Percentiles rank a stretch among this genome's conserved stretches.
phyloP scores from a whole-genome alignment of 768 basidiomycete genomes.

The Cystofilobasidium macerans region DNA sequence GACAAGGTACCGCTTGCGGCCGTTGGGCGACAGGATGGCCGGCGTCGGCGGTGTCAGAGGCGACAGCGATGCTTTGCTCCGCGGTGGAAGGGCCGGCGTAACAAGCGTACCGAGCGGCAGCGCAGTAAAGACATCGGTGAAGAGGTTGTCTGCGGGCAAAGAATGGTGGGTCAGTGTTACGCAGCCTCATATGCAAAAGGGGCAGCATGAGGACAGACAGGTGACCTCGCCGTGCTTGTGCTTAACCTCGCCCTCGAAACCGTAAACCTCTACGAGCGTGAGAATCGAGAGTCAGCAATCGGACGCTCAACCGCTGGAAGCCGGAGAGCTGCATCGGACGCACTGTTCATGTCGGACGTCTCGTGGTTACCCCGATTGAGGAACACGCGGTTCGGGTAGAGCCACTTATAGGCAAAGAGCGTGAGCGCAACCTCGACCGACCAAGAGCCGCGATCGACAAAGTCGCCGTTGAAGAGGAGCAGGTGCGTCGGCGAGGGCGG shows the following conservation, averaged over 20 bases:
- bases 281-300: neutral
- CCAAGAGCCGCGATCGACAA: constrained; percentile 77
- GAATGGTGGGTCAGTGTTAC: constrained; percentile 15
- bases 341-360: constrained; percentile 28
- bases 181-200: neutral
- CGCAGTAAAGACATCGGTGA: constrained; percentile 84
- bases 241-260: constrained; percentile 90
- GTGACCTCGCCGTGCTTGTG: constrained; percentile 93
- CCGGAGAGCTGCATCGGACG: neutral
- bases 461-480: constrained; percentile 49
- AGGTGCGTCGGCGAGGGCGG: constrained; percentile 72
- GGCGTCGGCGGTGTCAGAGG: constrained; percentile 33
- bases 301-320: neutral
- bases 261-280: constrained; percentile 46
- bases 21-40: constrained; percentile 69
- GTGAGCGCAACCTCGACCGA: constrained; percentile 57
- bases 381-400: constrained; percentile 78
- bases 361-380: constrained; percentile 90
- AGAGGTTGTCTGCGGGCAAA: constrained; percentile 48
- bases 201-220: constrained; percentile 50
- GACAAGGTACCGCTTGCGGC: constrained; percentile 78
- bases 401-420: constrained; percentile 93
- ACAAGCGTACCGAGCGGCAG: constrained; percentile 82
- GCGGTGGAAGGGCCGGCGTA: constrained; percentile 50
- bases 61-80: constrained; percentile 41